These are phyloP conservation scores for Maudiozyma barnettii DNA, from an alignment of 805 yeast genomes.

Conservation along the genomic window DNA sequence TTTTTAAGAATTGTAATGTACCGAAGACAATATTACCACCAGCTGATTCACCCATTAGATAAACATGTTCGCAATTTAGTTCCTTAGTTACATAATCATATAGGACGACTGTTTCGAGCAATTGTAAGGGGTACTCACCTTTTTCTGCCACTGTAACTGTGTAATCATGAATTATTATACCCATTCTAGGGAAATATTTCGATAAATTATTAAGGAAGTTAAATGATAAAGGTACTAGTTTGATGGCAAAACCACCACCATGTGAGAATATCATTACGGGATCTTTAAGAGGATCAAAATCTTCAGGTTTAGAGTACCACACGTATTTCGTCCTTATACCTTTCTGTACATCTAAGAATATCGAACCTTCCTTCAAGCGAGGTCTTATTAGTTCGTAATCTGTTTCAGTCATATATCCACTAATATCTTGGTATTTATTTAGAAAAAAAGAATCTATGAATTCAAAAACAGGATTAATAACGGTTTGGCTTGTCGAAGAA, in stretches of 20 bases:
- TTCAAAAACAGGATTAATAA: slow-evolving; percentile 12
- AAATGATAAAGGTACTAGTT: slow-evolving; percentile 10
- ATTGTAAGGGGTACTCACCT: slow-evolving; percentile 9
- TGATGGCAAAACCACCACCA: slow-evolving; percentile 23
- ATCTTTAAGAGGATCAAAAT: slow-evolving; percentile 12
- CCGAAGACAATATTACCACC: slow-evolving; percentile 19
- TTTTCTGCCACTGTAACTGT: slow-evolving; percentile 8
- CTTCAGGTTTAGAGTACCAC: slow-evolving; percentile 10
- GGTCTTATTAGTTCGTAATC: neutral
- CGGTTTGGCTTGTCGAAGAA: slow-evolving; percentile 4
- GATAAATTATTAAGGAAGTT: slow-evolving; percentile 9
- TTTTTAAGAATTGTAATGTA: slow-evolving; percentile 9
- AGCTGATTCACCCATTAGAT: slow-evolving; percentile 22
- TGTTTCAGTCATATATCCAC: neutral
- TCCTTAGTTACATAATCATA: slow-evolving; percentile 8
- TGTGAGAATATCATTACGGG: slow-evolving; percentile 16
- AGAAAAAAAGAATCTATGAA: neutral
- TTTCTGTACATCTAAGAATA: neutral
- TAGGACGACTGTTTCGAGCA: slow-evolving; percentile 9
- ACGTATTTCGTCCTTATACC: neutral
- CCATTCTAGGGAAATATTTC: slow-evolving; percentile 8
- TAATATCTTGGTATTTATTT: neutral
- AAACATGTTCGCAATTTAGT: slow-evolving; percentile 8
- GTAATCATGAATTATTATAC: slow-evolving; percentile 15
- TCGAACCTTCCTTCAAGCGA: neutral